Percentiles rank a stretch among this genome's conserved stretches.
Evolutionary conservation across 2,329 filamentous ascomycete species (phyloP).

Genomic region (Boeremia lycopersici): DNA sequence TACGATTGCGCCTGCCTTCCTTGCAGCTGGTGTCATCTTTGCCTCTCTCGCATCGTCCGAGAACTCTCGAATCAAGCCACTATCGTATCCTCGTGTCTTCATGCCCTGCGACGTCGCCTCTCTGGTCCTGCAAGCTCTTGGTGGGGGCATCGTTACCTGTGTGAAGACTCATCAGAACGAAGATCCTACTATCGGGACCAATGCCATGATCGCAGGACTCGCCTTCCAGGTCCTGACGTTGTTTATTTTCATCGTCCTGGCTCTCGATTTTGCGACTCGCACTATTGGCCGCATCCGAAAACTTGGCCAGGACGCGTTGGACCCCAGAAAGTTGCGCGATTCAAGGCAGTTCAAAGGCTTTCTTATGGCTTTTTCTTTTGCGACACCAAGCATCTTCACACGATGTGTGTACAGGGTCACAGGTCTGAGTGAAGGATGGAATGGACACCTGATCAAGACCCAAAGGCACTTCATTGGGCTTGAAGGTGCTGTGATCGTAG

Average conservation of each 20-base stretch:
- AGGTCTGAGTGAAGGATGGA: conserved; percentile 69
- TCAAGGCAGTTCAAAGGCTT: conserved; percentile 60
- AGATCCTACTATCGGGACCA: conserved; percentile 47
- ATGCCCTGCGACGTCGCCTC: conserved; percentile 56
- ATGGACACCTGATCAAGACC: conserved; percentile 60
- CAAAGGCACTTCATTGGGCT: conserved; percentile 49
- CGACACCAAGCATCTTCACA: conserved; percentile 68
- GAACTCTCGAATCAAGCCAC: conserved; percentile 52
- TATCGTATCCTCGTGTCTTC: conserved; percentile 58
- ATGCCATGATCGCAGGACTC: conserved; percentile 55
- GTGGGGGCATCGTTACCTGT: conserved; percentile 52
- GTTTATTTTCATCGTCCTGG: conserved; percentile 49
- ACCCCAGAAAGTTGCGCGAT: conserved; percentile 29
- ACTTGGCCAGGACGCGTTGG: conserved; percentile 33
- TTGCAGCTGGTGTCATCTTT: conserved; percentile 69
- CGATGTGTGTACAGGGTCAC: conserved; percentile 69
- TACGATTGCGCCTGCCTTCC: conserved; percentile 60
- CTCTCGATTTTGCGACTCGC: conserved; percentile 49
- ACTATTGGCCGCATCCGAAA: conserved; percentile 28
- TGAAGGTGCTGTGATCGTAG: conserved; percentile 44
- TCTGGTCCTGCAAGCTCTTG: conserved; percentile 52
- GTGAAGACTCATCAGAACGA: conserved; percentile 37
- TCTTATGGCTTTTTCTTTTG: conserved; percentile 59
- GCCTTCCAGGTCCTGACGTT: conserved; percentile 53
- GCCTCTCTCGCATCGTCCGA: conserved; percentile 54